Conservation (phyloP, 1,139 yeast genomes). For the Suhomyces wounanorum region DNA sequence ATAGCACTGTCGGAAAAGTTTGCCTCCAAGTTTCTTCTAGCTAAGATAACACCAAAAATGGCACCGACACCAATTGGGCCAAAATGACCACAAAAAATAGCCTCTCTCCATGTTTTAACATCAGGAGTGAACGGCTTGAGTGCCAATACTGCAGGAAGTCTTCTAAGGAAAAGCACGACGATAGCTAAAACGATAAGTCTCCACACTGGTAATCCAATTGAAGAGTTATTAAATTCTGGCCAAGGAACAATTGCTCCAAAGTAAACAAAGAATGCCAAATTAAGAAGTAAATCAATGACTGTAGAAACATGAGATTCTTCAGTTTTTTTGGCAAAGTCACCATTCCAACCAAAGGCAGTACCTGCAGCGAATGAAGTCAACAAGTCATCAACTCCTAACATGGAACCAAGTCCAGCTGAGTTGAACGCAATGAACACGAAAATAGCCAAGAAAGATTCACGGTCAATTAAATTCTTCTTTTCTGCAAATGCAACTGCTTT, state of each 20-base stretch:
- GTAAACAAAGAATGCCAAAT: slow-evolving; percentile 87
- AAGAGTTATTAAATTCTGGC: slow-evolving; percentile 71
- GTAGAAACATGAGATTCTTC: slow-evolving; percentile 93
- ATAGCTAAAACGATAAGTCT: slow-evolving; percentile 77
- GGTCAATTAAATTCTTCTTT: slow-evolving; percentile 70
- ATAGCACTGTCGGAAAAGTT: slow-evolving; percentile 58
- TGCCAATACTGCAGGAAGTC: slow-evolving; percentile 84
- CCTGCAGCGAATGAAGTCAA: slow-evolving; percentile 95
- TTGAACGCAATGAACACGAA: slow-evolving; percentile 82
- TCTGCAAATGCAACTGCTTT: slow-evolving; percentile 81
- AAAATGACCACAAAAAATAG: slow-evolving; percentile 93
- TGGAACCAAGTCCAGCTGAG: slow-evolving; percentile 92
- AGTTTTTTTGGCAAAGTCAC: slow-evolving; percentile 84
- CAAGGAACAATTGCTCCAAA: slow-evolving; percentile 96
- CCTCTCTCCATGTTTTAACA: slow-evolving; percentile 92
- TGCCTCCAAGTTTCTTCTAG: slow-evolving; percentile 75
- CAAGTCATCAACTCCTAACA: slow-evolving; percentile 90
- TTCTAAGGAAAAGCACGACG: slow-evolving; percentile 78
- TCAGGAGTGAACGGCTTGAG: slow-evolving; percentile 88
- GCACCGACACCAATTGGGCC: slow-evolving; percentile 99
- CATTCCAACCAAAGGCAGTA: slow-evolving; percentile 95
- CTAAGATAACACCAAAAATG: slow-evolving; percentile 82
- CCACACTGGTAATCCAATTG: slow-evolving; percentile 80
- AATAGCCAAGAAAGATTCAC: slow-evolving; percentile 91
- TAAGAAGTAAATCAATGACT: slow-evolving; percentile 80